Conservation (phyloP, 768 basidiomycete species). For the Gloeostereum incarnatum region DNA sequence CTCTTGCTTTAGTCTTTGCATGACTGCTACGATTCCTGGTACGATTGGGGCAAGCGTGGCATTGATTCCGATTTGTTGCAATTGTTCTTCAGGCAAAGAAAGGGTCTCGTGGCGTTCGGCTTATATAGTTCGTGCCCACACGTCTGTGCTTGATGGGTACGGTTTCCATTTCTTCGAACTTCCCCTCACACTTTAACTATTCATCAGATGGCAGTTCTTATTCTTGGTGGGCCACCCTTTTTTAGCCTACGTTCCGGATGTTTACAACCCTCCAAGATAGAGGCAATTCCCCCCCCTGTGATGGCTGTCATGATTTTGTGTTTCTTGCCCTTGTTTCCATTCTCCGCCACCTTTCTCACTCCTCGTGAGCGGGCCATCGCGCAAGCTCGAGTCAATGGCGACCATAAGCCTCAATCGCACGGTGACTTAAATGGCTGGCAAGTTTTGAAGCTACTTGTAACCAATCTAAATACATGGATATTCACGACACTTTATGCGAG, state of each 20-base stretch:
- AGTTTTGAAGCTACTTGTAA: slow-evolving; percentile 42
- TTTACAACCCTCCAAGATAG: slow-evolving; percentile 25
- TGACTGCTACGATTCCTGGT: slow-evolving; percentile 50
- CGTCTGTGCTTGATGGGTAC: slow-evolving; percentile 30
- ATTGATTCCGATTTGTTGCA: background rate
- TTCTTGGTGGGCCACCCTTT: slow-evolving; percentile 29
- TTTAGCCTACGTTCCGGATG: background rate
- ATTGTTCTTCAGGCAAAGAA: background rate
- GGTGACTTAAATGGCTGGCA: slow-evolving; percentile 50
- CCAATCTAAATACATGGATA: slow-evolving; percentile 42
- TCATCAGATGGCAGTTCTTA: slow-evolving; percentile 46
- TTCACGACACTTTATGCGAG: slow-evolving; percentile 43
- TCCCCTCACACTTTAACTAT: too few relatives aligned
- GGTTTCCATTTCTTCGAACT: too few relatives aligned
- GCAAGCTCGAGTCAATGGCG: slow-evolving; percentile 43
- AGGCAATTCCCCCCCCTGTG: slow-evolving; percentile 44
- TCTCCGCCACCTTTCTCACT: slow-evolving; percentile 40
- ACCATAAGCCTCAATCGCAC: slow-evolving; percentile 48
- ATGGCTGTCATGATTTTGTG: slow-evolving; percentile 40
- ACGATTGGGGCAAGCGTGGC: slow-evolving; percentile 34
- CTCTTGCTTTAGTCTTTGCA: slow-evolving; percentile 31
- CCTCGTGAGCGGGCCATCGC: slow-evolving; percentile 46
- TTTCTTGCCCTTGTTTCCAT: slow-evolving; percentile 48
- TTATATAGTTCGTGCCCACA: slow-evolving; percentile 43
- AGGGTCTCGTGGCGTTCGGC: slow-evolving; percentile 50